These are phyloP conservation scores for Tolypocladium nubicola DNA, from an alignment of 2,329 filamentous ascomycete genomes.

Conservation along the genomic window DNA sequence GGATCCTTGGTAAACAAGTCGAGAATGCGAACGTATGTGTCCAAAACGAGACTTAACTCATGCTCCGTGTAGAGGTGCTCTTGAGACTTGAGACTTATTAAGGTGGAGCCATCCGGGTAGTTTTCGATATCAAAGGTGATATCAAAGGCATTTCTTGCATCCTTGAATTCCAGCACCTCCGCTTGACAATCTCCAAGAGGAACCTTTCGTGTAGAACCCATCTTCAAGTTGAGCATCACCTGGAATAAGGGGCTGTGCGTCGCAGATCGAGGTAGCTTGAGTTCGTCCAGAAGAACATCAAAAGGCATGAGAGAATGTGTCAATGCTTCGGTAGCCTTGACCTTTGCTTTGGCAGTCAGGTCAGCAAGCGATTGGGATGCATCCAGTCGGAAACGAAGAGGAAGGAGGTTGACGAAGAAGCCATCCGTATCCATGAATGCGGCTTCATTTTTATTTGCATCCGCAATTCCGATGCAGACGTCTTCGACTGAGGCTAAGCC, in stretches of 20 bases:
- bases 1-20: not conserved
- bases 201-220: not conserved
- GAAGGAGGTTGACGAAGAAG: conserved; percentile 36
- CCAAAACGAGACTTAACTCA: not conserved
- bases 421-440: conserved; percentile 27
- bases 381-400: conserved; percentile 26
- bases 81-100: conserved; percentile 1
- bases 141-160: conserved; percentile 1
- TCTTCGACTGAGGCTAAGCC: conserved; percentile 21
- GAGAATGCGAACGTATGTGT: not conserved
- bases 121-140: conserved; percentile 1
- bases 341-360: conserved; percentile 13
- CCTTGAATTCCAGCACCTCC: not conserved
- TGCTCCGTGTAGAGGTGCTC: conserved; percentile 1
- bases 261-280: conserved; percentile 26
- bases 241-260: conserved; percentile 34
- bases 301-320: conserved; percentile 25
- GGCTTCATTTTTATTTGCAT: conserved; percentile 30
- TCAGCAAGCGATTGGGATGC: conserved; percentile 10
- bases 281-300: conserved; percentile 29
- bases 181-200: not conserved
- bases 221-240: conserved; percentile 28
- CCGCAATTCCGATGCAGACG: conserved; percentile 36
- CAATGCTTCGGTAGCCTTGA: conserved; percentile 15
- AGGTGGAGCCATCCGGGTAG: not conserved